A percentile compares a stretch with the other conserved stretches of the same genome.
Evolutionary conservation across 805 yeast species (phyloP).

Genomic region (Kazachstania martiniae): DNA sequence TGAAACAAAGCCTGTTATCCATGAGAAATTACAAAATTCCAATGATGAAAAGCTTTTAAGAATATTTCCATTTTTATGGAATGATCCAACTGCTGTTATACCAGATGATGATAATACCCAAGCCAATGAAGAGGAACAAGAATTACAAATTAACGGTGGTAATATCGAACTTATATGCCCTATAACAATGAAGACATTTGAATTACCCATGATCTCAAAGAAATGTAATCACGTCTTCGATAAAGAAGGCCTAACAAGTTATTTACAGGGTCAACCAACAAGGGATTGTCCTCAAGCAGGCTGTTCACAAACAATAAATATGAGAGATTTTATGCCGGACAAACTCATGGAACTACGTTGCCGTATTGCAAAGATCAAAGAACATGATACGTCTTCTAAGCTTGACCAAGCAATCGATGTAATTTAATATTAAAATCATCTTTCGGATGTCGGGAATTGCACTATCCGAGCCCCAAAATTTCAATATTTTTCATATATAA

Average conservation of each 20-base stretch:
- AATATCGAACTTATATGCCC: constrained; percentile 60
- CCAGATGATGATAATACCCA: constrained; percentile 33
- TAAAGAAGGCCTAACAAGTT: constrained; percentile 31
- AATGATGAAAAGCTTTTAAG: constrained; percentile 27
- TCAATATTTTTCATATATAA: background rate
- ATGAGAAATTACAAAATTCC: no score
- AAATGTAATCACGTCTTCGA: constrained; percentile 59
- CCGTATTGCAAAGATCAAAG: constrained; percentile 18
- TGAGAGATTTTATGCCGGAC: constrained; percentile 36
- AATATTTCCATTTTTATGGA: constrained; percentile 38
- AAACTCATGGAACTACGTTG: constrained; percentile 47
- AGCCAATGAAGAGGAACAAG: constrained; percentile 41
- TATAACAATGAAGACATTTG: constrained; percentile 41
- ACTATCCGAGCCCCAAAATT: constrained; percentile 1
- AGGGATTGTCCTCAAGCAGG: constrained; percentile 52
- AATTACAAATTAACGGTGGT: constrained; percentile 60
- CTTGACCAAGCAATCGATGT: constrained; percentile 5
- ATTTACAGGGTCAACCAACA: constrained; percentile 16
- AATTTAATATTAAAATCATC: background rate
- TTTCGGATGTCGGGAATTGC: no score
- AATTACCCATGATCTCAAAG: constrained; percentile 43
- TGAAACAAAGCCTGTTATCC: no score
- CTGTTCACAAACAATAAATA: constrained; percentile 32
- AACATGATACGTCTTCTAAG: background rate
- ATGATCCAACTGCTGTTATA: constrained; percentile 52